Evolutionary conservation across 2,329 filamentous ascomycete species (phyloP).

Genomic region (Penicillium aurantiogriseum): DNA sequence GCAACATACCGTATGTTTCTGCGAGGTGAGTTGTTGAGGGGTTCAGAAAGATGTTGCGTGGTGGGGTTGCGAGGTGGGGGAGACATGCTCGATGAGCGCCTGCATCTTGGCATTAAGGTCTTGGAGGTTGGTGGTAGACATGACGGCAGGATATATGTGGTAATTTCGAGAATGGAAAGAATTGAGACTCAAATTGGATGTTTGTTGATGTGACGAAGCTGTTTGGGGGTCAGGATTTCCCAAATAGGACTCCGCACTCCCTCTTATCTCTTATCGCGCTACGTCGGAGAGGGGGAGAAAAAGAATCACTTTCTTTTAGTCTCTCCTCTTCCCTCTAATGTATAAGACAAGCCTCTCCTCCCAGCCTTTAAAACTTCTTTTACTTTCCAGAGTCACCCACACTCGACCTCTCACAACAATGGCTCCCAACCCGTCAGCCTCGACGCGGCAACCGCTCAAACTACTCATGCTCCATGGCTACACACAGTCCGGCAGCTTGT

Average conservation of each 20-base stretch:
- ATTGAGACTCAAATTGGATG: not conserved
- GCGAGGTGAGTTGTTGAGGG: not conserved
- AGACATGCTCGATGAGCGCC: constrained; percentile 28
- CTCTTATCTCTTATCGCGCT: constrained; percentile 1
- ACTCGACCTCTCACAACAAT: constrained; percentile 12
- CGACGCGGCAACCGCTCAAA: constrained; percentile 47
- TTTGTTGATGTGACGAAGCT: constrained; percentile 20
- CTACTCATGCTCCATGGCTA: constrained; percentile 83
- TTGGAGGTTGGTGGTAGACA: constrained; percentile 20
- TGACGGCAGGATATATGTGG: not conserved
- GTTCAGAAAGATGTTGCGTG: not conserved
- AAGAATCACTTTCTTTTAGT: not conserved
- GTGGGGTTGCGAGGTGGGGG: not conserved
- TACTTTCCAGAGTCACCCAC: constrained; percentile 3
- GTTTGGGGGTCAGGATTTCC: not conserved
- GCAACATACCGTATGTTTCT: not conserved
- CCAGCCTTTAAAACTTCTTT: not conserved
- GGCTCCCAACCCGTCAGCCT: constrained; percentile 16
- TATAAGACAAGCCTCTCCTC: not conserved
- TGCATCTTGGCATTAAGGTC: constrained; percentile 25
- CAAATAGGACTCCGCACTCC: not conserved
- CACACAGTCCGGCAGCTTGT: constrained; percentile 83
- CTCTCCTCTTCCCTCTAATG: not conserved
- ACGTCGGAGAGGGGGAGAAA: not conserved
- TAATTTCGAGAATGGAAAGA: not conserved